Evolutionary conservation across 306 rosid species (phyloP).

Genomic region (Begonia loranthoides): DNA sequence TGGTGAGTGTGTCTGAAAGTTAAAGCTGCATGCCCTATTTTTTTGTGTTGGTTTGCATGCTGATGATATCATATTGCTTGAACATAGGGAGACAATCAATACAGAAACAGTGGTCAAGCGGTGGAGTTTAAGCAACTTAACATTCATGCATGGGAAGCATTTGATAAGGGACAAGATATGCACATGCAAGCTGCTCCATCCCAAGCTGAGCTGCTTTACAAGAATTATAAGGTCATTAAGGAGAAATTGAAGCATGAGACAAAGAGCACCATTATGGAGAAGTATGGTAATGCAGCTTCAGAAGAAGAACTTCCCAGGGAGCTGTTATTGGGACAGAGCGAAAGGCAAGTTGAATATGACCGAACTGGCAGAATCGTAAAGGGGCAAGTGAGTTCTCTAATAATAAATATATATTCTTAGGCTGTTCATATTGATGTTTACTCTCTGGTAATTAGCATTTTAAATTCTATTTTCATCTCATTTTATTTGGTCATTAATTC

Average conservation of each 20-base stretch:
- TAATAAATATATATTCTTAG: neutral
- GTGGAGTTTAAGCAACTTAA: conserved; percentile 46
- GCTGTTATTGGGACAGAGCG: conserved; percentile 49
- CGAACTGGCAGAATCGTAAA: conserved; percentile 47
- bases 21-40: neutral
- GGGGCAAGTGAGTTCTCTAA: conserved; percentile 26
- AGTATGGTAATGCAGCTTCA: conserved; percentile 48
- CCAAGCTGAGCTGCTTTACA: conserved; percentile 50
- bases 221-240: conserved; percentile 40
- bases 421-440: neutral
- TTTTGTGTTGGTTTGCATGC: neutral
- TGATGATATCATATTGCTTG: neutral
- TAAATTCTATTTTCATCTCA: too few relatives aligned
- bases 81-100: conserved; percentile 38
- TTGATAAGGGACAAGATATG: conserved; percentile 59
- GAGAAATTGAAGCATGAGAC: conserved; percentile 45
- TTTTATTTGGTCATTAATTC: too few relatives aligned
- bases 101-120: conserved; percentile 42
- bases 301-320: conserved; percentile 48
- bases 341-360: conserved; percentile 52
- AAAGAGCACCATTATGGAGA: conserved; percentile 41
- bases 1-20: conserved; percentile 20
- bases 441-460: too few relatives aligned
- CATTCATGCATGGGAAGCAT: conserved; percentile 52
- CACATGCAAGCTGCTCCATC: conserved; percentile 64